Evolutionary conservation across 768 basidiomycete genomes (phyloP).

Genomic region (Collybia nuda): DNA sequence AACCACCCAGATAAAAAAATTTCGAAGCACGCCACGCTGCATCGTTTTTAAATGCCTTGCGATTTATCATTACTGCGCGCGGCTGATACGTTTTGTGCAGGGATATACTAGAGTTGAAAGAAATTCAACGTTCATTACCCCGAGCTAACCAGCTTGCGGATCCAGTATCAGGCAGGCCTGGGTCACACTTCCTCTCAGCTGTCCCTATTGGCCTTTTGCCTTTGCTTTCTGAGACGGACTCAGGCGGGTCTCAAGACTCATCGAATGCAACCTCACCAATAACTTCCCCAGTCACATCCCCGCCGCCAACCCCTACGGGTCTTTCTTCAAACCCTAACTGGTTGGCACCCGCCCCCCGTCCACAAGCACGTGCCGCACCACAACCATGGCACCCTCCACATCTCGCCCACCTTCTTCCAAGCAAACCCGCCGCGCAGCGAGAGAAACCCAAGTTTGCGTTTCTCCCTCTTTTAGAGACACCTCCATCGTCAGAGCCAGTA

Average conservation of each 20-base stretch:
- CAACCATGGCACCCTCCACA: constrained; percentile 20
- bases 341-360: constrained; percentile 5
- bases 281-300: constrained; percentile 7
- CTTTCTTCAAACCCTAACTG: constrained; percentile 4
- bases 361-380: constrained; percentile 11
- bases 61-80: constrained; percentile 6
- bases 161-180: constrained; percentile 36
- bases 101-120: constrained; percentile 68
- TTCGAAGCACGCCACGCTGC: background rate
- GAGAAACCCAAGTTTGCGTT: constrained; percentile 31
- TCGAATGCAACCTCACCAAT: background rate
- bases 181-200: constrained; percentile 41
- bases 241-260: constrained; percentile 5
- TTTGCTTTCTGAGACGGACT: constrained; percentile 35
- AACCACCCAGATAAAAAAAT: background rate
- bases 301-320: constrained; percentile 9
- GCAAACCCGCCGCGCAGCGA: constrained; percentile 15
- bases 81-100: constrained; percentile 28
- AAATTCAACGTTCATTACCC: constrained; percentile 65
- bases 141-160: constrained; percentile 52
- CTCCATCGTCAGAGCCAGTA: constrained; percentile 15
- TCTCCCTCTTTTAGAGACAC: constrained; percentile 36
- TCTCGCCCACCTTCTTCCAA: constrained; percentile 30
- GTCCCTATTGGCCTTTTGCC: constrained; percentile 70
- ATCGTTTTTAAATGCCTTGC: background rate